Evolutionary conservation across 2,329 filamentous ascomycete genomes (phyloP).

Genomic region (Byssochlamys sp.): DNA sequence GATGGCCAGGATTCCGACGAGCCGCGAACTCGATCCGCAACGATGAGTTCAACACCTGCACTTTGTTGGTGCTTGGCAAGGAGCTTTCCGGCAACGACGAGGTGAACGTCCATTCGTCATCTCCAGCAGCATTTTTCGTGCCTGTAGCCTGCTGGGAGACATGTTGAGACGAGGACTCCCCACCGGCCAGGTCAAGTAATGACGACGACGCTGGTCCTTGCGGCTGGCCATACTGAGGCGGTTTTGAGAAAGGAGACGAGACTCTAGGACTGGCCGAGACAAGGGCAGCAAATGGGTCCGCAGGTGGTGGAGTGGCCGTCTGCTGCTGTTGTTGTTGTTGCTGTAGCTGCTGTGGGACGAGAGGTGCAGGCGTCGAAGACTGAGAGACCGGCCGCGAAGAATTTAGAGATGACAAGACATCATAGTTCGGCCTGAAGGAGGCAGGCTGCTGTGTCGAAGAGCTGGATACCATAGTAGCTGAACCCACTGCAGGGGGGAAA

Average conservation of each 20-base stretch:
- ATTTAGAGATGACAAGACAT: conserved; percentile 47
- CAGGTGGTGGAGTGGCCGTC: conserved; percentile 30
- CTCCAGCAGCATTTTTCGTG: conserved; percentile 43
- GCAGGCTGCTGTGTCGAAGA: conserved; percentile 28
- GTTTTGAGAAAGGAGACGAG: conserved; percentile 28
- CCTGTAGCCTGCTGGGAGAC: conserved; percentile 17
- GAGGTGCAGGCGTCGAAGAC: conserved; percentile 40
- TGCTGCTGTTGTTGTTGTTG: conserved; percentile 13
- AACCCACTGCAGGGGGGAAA: conserved; percentile 24
- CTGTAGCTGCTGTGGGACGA: conserved; percentile 21
- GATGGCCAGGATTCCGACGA: conserved; percentile 45
- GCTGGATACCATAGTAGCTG: not conserved
- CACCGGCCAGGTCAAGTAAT: conserved; percentile 24
- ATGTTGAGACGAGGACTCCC: conserved; percentile 12
- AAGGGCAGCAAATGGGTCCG: conserved; percentile 54
- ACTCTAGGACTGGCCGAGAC: conserved; percentile 44
- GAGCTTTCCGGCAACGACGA: conserved; percentile 64
- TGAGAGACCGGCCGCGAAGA: conserved; percentile 40
- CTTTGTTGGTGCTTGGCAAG: conserved; percentile 53
- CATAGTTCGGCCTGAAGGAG: conserved; percentile 45
- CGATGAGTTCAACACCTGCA: conserved; percentile 58
- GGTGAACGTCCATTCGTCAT: conserved; percentile 90
- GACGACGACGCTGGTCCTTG: conserved; percentile 17
- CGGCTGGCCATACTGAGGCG: conserved; percentile 12
- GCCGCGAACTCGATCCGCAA: conserved; percentile 67